Percentiles rank a stretch among this genome's conserved stretches.
Conservation (phyloP, 2,329 filamentous ascomycete genomes). For the Cladosporium phlei region DNA sequence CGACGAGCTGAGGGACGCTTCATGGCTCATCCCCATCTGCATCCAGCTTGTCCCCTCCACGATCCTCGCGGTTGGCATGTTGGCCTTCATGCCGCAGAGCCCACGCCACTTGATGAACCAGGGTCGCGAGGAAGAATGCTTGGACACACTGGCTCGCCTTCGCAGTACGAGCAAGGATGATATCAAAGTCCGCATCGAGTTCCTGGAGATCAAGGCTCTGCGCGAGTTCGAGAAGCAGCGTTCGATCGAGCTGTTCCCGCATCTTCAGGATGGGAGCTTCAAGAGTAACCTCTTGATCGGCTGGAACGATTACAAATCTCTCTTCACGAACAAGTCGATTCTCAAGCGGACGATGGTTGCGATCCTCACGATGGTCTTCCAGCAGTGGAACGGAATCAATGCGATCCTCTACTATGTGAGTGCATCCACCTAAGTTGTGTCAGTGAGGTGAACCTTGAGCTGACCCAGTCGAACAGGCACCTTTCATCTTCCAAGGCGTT, state of each 20-base stretch:
- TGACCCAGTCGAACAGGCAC: slow-evolving; percentile 35
- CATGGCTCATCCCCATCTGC: slow-evolving; percentile 65
- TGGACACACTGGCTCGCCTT: slow-evolving; percentile 56
- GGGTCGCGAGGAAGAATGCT: slow-evolving; percentile 62
- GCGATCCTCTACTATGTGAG: neutral
- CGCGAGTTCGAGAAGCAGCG: slow-evolving; percentile 69
- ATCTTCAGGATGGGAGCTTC: slow-evolving; percentile 29
- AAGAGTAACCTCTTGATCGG: slow-evolving; percentile 20
- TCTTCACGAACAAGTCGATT: slow-evolving; percentile 62
- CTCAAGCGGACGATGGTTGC: slow-evolving; percentile 59
- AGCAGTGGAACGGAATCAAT: slow-evolving; percentile 16
- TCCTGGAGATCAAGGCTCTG: slow-evolving; percentile 76
- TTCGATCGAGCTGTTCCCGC: slow-evolving; percentile 61
- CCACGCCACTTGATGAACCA: slow-evolving; percentile 71
- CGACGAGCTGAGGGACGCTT: slow-evolving; percentile 47
- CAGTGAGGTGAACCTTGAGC: too few species aligned
- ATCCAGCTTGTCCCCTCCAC: slow-evolving; percentile 63
- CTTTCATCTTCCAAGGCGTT: slow-evolving; percentile 46
- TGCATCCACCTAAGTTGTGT: too few species aligned
- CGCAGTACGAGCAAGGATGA: slow-evolving; percentile 57
- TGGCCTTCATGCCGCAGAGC: slow-evolving; percentile 71
- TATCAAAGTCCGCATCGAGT: slow-evolving; percentile 66
- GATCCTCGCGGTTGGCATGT: slow-evolving; percentile 62
- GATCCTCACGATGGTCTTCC: slow-evolving; percentile 25
- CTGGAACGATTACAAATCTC: slow-evolving; percentile 15